phyloP scores from a whole-genome alignment of 2,329 filamentous ascomycete genomes.

The Colletotrichum camelliae region DNA sequence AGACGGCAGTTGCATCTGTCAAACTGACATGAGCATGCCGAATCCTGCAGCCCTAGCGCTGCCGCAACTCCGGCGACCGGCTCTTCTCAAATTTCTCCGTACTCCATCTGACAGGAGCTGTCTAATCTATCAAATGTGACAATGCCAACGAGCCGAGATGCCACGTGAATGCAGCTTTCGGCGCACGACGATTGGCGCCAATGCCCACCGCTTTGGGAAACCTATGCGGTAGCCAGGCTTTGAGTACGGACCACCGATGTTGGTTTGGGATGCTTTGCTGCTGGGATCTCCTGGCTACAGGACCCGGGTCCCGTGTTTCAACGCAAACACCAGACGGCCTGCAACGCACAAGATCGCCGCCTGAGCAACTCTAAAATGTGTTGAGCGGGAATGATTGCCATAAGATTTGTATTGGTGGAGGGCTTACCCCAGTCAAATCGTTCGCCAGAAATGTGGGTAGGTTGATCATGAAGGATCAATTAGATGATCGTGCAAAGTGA shows the following conservation, averaged over 20 bases:
- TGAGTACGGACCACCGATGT: not conserved
- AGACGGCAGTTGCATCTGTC: not conserved
- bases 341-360: not conserved
- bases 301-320: not conserved
- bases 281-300: not conserved
- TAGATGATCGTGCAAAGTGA: not conserved
- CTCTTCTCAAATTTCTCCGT: not conserved
- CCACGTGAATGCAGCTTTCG: conserved; percentile 1
- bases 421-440: not conserved
- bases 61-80: not conserved
- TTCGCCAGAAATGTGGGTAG: not conserved
- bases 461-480: not conserved
- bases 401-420: not conserved
- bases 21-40: not conserved
- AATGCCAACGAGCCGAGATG: not conserved
- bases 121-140: not conserved
- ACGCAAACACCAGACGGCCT: not conserved
- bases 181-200: not conserved
- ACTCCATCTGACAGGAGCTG: not conserved
- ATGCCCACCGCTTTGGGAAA: not conserved
- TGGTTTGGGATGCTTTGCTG: not conserved
- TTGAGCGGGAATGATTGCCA: not conserved
- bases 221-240: not conserved
- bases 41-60: not conserved
- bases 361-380: not conserved